Conservation (phyloP, 306 rosid genomes). For the Crotalaria pallida region DNA sequence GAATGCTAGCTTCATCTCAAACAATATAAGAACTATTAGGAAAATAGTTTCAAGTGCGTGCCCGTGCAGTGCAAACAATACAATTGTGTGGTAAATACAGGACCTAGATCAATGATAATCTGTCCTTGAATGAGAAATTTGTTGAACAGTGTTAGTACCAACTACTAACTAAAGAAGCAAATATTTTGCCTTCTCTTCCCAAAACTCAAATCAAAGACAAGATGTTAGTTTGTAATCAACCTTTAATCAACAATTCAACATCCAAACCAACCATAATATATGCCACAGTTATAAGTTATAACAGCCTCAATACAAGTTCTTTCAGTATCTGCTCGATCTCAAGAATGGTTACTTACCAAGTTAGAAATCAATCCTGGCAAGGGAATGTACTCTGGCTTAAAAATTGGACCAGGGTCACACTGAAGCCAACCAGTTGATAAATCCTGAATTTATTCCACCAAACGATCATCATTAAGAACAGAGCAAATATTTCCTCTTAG, state of each 20-base stretch:
- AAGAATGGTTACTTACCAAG: constrained; percentile 48
- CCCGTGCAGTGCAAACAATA: too few species aligned
- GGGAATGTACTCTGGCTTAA: constrained; percentile 61
- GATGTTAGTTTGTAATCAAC: neutral
- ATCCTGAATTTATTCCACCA: constrained; percentile 58
- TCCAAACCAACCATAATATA: neutral
- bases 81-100: neutral
- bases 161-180: neutral
- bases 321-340: neutral
- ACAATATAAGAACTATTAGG: too few species aligned
- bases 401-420: constrained; percentile 90
- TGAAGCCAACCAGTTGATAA: constrained; percentile 88
- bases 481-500: neutral
- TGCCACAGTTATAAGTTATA: neutral
- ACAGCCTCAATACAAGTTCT: too few species aligned
- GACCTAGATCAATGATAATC: neutral
- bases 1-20: neutral
- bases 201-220: too few species aligned
- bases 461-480: constrained; percentile 13
- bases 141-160: neutral
- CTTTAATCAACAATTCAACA: too few species aligned
- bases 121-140: neutral
- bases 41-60: too few species aligned
- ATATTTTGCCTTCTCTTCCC: neutral
- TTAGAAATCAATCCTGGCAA: constrained; percentile 60